Base-by-base conservation (phyloP, 1,284 basidiomycete genomes). In the Wallemia hederae region DNA sequence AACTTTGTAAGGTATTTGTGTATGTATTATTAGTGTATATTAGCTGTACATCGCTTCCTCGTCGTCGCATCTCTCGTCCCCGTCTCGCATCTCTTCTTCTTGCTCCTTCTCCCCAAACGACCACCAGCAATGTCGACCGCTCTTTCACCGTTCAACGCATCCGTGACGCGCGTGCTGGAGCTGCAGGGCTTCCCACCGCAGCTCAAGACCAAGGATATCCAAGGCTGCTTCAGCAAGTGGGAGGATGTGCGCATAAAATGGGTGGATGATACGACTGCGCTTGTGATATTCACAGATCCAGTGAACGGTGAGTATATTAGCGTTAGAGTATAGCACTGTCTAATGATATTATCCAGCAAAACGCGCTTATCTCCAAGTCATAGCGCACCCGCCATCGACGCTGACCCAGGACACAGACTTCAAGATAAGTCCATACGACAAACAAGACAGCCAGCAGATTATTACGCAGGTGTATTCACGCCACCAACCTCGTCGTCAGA, bases 181-280 rank as follows among this genome's bases (percentile, higher is more conserved):
- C 76, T 99, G 61, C 81, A 81, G 27, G 86, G 88, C 66, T 98
- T 99, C 70, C 80, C 86, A 7, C 83, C 90, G 67, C 85, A 90
- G 71, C 79, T 99, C 69, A 98, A 97, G 75, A 99, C 92, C 27
- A 83, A 88, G 69, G 92, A 99, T 71, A 84, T 99, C 60, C 89
- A 96, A 69, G 71, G 77, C 60, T 83, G 89, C 49, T 96, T 98
- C 71, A 76, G 80, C 60, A 86, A 90, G 55, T 97, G 85, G 79
- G 90, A 96, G 67, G 78, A 75, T 63, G 96, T 94, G 76, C 88
- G 90, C 76, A 94, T 99, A 72, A 98, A 98, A 72, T 99, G 92
- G 92, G 80, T 82, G 66, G 89, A 99, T 72, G 92, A 99, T 71
- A 90, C 86, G 58, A 91, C 85, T 68, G 85, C 92, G 55, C 75